A percentile compares a stretch with the other conserved stretches of the same genome.
Evolutionary conservation across 371 early-diverging fungal genomes (phyloP).

Genomic region (Mortierella sp.): DNA sequence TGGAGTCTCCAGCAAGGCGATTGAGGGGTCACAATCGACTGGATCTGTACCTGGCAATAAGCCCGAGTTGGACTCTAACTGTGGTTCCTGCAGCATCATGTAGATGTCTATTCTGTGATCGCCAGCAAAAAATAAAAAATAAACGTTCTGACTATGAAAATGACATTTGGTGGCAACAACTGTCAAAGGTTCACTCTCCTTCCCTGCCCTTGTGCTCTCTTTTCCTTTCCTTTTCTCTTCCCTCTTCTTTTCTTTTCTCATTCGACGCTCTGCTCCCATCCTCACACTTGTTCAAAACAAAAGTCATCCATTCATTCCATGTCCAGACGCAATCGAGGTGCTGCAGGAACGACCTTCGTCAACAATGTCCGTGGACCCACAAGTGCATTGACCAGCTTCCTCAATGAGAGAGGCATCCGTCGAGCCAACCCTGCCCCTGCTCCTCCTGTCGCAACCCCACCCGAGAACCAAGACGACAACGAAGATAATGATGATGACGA

Average conservation of each 20-base stretch:
- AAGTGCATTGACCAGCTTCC: constrained; percentile 78
- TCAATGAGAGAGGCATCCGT: constrained; percentile 81
- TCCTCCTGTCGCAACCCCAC: constrained; percentile 20
- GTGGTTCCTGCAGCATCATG: constrained; percentile 21
- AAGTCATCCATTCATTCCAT: constrained; percentile 14
- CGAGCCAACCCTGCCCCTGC: constrained; percentile 62
- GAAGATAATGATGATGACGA: constrained; percentile 9
- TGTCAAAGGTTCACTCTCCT: neutral
- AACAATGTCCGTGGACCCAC: constrained; percentile 77
- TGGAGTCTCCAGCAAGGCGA: neutral
- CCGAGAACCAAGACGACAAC: constrained; percentile 5
- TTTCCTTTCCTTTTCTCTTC: neutral
- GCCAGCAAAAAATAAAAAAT: neutral
- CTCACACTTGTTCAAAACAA: neutral
- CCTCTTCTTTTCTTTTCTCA: neutral
- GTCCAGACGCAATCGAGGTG: constrained; percentile 46
- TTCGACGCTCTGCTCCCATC: neutral
- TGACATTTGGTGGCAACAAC: constrained; percentile 31
- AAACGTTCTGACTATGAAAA: neutral
- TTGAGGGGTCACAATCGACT: neutral
- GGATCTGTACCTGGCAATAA: neutral
- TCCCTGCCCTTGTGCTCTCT: neutral
- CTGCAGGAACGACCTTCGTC: constrained; percentile 40
- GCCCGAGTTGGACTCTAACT: constrained; percentile 13
- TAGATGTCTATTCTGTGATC: neutral